These are phyloP conservation scores for Tetradesmus lagerheimii DNA, from an alignment of 139 green algal genomes.

Conservation along the genomic window DNA sequence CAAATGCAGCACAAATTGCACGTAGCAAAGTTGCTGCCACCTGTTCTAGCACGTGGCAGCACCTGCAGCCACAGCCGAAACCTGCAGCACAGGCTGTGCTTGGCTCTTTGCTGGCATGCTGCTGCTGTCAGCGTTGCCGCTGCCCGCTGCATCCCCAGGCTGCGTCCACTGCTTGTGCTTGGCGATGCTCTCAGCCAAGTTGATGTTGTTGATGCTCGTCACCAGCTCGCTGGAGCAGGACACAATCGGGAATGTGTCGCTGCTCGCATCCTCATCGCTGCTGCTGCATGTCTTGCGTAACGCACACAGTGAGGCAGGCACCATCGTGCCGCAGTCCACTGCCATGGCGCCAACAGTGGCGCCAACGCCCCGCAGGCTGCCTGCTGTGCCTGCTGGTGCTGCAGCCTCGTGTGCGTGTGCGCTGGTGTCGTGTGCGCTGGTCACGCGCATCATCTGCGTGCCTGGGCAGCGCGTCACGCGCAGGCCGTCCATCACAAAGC, in stretches of 20 bases:
- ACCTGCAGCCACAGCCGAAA: not conserved
- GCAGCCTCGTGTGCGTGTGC: not conserved
- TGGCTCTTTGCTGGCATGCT: not conserved
- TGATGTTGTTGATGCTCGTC: conserved; percentile 42
- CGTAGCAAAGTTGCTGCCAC: not conserved
- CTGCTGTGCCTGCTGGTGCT: not conserved
- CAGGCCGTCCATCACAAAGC: conserved; percentile 14
- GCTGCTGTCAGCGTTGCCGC: not conserved
- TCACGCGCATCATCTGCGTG: conserved; percentile 8
- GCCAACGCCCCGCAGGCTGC: not conserved
- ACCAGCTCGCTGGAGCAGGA: conserved; percentile 35
- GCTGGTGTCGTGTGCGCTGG: not conserved
- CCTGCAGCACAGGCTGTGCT: not conserved
- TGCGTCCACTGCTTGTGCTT: conserved; percentile 38
- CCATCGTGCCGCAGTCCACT: not conserved
- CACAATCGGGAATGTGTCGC: not conserved
- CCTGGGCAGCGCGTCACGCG: conserved; percentile 27
- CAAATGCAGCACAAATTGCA: not conserved
- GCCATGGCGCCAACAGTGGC: not conserved
- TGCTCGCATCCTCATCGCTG: not conserved
- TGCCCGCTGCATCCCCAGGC: not conserved
- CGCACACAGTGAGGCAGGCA: not conserved
- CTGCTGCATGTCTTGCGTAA: not conserved
- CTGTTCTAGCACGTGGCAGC: not conserved
- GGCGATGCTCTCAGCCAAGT: conserved; percentile 24